A percentile compares a stretch with the other conserved stretches of the same genome.
Evolutionary conservation across 164 flowering plant species (phyloP).

Genomic region (Chimonanthus praecox): DNA sequence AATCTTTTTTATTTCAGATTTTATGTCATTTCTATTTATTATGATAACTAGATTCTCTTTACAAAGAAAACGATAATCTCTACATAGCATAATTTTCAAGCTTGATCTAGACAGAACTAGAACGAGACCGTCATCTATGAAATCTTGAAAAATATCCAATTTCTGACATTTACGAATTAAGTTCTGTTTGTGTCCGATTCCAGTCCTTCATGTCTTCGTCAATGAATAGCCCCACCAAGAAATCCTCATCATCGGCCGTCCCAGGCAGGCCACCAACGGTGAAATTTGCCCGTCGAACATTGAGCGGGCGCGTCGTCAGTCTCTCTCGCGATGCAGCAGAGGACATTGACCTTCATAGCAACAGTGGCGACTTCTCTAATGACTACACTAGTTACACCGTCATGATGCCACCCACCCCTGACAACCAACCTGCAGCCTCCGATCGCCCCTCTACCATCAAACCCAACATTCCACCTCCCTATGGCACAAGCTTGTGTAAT

Average conservation of each 20-base stretch:
- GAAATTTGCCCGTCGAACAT: conserved; percentile 62
- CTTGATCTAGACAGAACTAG: not conserved
- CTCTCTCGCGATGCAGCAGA: conserved; percentile 60
- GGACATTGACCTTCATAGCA: conserved; percentile 54
- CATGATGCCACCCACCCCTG: conserved; percentile 91
- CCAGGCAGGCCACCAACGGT: conserved; percentile 46
- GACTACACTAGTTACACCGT: conserved; percentile 78
- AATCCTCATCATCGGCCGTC: conserved; percentile 11
- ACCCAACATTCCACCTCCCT: too few relatives aligned
- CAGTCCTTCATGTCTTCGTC: not conserved
- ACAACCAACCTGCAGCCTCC: conserved; percentile 57
- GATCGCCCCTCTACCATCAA: not conserved
- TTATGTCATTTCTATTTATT: too few relatives aligned
- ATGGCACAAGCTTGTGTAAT: not conserved
- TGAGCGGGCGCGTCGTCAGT: conserved; percentile 72
- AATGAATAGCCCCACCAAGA: conserved; percentile 6
- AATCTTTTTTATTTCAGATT: not conserved
- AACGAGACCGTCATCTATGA: not conserved
- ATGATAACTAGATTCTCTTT: too few relatives aligned
- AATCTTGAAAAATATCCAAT: not conserved
- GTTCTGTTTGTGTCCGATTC: not conserved
- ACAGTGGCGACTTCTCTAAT: conserved; percentile 28
- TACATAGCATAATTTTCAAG: not conserved
- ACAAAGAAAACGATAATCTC: not conserved
- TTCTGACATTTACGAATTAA: not conserved